Evolutionary conservation across 2,329 filamentous ascomycete species (phyloP).

Genomic region (Hypoxylon sp.): DNA sequence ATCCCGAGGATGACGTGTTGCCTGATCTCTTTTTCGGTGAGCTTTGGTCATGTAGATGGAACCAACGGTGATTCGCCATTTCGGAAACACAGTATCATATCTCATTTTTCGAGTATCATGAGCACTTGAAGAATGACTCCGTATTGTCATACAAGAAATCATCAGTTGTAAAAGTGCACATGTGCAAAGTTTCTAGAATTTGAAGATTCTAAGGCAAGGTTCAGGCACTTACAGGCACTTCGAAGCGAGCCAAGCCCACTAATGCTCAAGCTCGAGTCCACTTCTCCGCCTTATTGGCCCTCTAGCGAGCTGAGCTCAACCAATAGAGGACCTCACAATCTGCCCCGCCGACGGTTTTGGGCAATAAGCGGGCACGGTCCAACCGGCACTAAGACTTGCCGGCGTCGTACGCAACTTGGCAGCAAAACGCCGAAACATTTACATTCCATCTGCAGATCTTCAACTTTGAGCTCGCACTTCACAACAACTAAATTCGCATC

Average conservation of each 20-base stretch:
- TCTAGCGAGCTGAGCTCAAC: neutral
- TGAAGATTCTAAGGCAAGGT: neutral
- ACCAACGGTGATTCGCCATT: conserved; percentile 8
- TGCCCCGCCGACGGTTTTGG: conserved; percentile 10
- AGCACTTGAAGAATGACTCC: conserved; percentile 3
- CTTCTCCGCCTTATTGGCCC: conserved; percentile 1
- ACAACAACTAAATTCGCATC: conserved; percentile 30
- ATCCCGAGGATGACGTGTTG: conserved; percentile 17
- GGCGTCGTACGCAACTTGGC: conserved; percentile 33
- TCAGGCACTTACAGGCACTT: neutral
- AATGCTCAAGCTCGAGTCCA: neutral
- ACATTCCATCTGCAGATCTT: conserved; percentile 12
- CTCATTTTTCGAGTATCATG: conserved; percentile 14
- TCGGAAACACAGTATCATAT: conserved; percentile 16
- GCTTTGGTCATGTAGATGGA: too few relatives aligned
- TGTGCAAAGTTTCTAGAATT: neutral
- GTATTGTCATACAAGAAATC: conserved; percentile 15
- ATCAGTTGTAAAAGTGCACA: neutral
- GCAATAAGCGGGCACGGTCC: conserved; percentile 25
- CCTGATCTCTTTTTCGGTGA: neutral
- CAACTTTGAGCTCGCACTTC: too few relatives aligned
- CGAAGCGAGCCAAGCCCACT: conserved; percentile 18
- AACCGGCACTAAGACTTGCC: conserved; percentile 29
- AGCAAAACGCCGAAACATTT: conserved; percentile 35
- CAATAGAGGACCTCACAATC: conserved; percentile 11